Evolutionary conservation across 257 asterid genomes (phyloP).

Genomic region (Scutellaria galericulata): DNA sequence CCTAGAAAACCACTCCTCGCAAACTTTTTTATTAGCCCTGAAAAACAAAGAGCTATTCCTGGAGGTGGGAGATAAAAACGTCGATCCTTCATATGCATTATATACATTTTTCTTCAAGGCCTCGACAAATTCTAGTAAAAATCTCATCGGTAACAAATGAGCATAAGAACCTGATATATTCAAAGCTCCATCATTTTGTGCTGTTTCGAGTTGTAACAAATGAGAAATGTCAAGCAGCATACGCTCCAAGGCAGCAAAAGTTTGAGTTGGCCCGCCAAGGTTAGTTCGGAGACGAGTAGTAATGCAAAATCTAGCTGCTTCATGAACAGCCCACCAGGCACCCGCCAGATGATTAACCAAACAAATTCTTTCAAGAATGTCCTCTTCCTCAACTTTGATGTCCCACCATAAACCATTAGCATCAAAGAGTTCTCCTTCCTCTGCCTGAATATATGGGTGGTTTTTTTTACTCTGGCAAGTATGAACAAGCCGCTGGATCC

Average conservation of each 20-base stretch:
- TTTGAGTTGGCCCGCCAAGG: slow-evolving; percentile 99
- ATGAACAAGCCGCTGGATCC: slow-evolving; percentile 88
- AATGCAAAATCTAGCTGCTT: slow-evolving; percentile 96
- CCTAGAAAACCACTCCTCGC: slow-evolving; percentile 99
- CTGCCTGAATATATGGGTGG: slow-evolving; percentile 53
- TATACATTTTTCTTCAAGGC: slow-evolving; percentile 94
- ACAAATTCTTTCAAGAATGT: slow-evolving; percentile 72
- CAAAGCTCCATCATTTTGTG: slow-evolving; percentile 82
- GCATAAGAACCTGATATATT: slow-evolving; percentile 78
- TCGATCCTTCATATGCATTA: slow-evolving; percentile 98
- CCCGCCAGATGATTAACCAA: slow-evolving; percentile 84
- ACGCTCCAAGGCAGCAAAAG: slow-evolving; percentile 98
- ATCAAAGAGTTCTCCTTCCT: slow-evolving; percentile 62
- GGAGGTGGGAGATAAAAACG: slow-evolving; percentile 76
- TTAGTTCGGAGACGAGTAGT: slow-evolving; percentile 93
- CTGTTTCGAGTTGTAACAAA: slow-evolving; percentile 78
- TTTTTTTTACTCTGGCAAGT: slow-evolving; percentile 67
- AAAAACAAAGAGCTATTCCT: slow-evolving; percentile 84
- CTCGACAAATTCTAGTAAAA: slow-evolving; percentile 96
- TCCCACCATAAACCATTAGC: slow-evolving; percentile 73
- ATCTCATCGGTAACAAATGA: slow-evolving; percentile 94
- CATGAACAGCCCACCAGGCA: slow-evolving; percentile 99
- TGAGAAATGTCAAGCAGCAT: slow-evolving; percentile 96
- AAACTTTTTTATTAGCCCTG: slow-evolving; percentile 95
- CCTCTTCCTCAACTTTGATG: slow-evolving; percentile 70